Base-by-base conservation (phyloP, 2,329 filamentous ascomycete genomes). In the Macrophomina pseudophaseolina region DNA sequence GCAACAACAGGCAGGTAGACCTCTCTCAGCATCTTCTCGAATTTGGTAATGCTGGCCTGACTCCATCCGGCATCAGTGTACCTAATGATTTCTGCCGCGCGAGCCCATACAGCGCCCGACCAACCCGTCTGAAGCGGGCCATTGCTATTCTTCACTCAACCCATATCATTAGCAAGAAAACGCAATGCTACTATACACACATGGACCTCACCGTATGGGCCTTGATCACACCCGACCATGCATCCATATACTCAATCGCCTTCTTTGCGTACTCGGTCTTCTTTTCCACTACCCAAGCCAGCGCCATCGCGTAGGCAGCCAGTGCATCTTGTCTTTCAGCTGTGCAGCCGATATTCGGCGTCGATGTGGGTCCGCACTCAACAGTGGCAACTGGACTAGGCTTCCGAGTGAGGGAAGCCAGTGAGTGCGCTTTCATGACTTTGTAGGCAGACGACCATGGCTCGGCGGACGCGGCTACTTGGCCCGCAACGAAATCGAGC, bases 211-310 rank as follows among this genome's bases (percentile, higher is more conserved):
- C 51, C 51, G 51, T 53, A 33, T 53, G 51, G 18, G 28, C 51
- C 30, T 53, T 53, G 51, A 53, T 53, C 9, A 11, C 16, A 2
- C 51, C 51, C 12, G 28, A 14, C 51, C 51, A 53, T 14, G 51
- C 51, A 53, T 53, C 51, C 4, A 53, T 16, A 33, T 53, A 53
- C 51, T 53, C 51, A 35, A 53, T 35, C 51, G 51, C 51, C 51
- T 53, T 53, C 4, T 16, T 5, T 12, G 51, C 51, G 16, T 53
- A 53, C 51, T 53, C 51, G 28, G 12, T 35, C 51, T 53, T 53
- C 30, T 35, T 33, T 30, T 53, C 51, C 30, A 53, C 51, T 6
- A 35, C 51, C 51, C 51, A 53, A 14, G 51, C 51, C 51, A 53
- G 51, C 51, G 51, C 51, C 30, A 33, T 53, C 51, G 51, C 51